Evolutionary conservation across 2,329 filamentous ascomycete species (phyloP).

Genomic region (Beauveria medogensis): DNA sequence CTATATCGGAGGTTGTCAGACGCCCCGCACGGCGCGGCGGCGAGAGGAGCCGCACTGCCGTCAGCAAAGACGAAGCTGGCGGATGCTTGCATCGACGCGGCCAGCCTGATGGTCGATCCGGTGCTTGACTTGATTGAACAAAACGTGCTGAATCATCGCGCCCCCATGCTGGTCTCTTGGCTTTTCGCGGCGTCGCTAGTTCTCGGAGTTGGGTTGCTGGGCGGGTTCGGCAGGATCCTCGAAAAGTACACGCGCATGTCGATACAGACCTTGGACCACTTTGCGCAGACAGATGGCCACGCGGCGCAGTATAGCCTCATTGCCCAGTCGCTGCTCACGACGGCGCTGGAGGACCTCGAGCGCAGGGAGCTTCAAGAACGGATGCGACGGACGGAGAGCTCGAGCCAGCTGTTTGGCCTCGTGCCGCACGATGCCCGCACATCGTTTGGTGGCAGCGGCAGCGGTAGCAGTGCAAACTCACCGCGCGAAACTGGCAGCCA

Average conservation of each 20-base stretch:
- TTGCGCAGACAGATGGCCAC: conserved; percentile 40
- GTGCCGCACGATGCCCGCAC: conserved; percentile 24
- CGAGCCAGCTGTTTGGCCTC: conserved; percentile 43
- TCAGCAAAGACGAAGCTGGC: conserved; percentile 43
- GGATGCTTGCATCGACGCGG: conserved; percentile 48
- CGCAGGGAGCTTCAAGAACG: conserved; percentile 39
- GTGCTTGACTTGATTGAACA: conserved; percentile 36
- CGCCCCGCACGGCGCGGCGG: conserved; percentile 12
- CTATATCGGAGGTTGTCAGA: conserved; percentile 38
- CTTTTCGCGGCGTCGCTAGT: conserved; percentile 46
- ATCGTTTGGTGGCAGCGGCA: background rate
- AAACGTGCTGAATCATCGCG: conserved; percentile 33
- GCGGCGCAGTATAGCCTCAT: conserved; percentile 46
- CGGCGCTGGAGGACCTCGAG: conserved; percentile 39
- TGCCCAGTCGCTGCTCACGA: conserved; percentile 40
- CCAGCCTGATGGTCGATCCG: conserved; percentile 44
- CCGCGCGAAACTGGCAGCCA: background rate
- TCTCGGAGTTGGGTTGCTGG: conserved; percentile 42
- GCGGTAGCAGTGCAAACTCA: background rate
- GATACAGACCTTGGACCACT: conserved; percentile 40
- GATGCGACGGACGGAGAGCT: conserved; percentile 39
- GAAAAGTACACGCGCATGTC: conserved; percentile 42
- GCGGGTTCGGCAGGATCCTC: conserved; percentile 42
- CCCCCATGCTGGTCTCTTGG: conserved; percentile 46
- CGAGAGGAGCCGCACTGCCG: conserved; percentile 16